Conservation (phyloP, 768 basidiomycete species). For the Boletus subcaerulescens region DNA sequence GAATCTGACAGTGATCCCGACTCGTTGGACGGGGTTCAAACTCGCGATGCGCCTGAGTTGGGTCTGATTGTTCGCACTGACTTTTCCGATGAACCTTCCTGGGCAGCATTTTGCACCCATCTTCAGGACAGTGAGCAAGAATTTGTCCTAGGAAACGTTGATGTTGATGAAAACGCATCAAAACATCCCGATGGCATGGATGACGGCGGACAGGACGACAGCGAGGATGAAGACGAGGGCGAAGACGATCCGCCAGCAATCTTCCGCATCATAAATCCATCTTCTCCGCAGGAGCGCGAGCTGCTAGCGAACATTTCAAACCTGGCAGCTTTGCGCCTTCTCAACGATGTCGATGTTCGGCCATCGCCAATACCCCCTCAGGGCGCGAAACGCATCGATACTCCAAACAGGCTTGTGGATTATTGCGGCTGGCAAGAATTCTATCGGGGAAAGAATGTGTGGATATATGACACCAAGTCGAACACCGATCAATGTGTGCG, state of each 20-base stretch:
- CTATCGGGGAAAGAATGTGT: conserved; percentile 63
- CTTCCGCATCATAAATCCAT: conserved; percentile 50
- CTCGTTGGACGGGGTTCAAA: conserved; percentile 47
- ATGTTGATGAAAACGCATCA: conserved; percentile 23
- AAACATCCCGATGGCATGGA: conserved; percentile 23
- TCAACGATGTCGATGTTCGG: conserved; percentile 71
- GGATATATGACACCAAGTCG: conserved; percentile 72
- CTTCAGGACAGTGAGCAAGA: conserved; percentile 60
- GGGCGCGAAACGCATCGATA: conserved; percentile 44
- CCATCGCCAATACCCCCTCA: conserved; percentile 45
- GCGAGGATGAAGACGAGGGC: conserved; percentile 19
- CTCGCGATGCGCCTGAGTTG: conserved; percentile 46
- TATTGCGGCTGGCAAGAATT: conserved; percentile 67
- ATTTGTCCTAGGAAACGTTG: conserved; percentile 32
- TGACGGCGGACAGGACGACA: conserved; percentile 6
- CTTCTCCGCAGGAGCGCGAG: conserved; percentile 38
- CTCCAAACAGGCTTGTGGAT: conserved; percentile 60
- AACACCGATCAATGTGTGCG: conserved; percentile 66
- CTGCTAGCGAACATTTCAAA: conserved; percentile 56
- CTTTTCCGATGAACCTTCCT: conserved; percentile 63
- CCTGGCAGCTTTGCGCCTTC: conserved; percentile 58
- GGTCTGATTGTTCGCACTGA: conserved; percentile 75
- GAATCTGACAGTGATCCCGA: conserved; percentile 45
- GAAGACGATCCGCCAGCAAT: conserved; percentile 41
- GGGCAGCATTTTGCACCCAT: conserved; percentile 50